Conservation (phyloP, 2,329 filamentous ascomycete species). For the Hymenoscyphus infarciens region DNA sequence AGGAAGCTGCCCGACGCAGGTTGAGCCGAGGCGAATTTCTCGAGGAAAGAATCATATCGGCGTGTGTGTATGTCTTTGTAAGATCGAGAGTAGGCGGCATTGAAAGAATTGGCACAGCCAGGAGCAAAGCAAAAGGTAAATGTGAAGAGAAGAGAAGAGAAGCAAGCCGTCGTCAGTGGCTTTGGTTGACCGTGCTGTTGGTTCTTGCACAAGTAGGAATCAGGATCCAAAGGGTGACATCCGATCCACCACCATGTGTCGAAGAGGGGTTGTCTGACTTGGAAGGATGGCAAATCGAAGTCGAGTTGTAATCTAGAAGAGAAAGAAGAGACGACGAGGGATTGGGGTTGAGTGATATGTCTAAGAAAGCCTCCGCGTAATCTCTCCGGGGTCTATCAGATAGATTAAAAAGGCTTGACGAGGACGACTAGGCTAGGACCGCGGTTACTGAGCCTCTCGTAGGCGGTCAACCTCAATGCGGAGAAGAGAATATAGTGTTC, state of each 20-base stretch:
- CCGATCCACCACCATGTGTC: constrained; percentile 9
- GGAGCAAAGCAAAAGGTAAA: constrained; percentile 24
- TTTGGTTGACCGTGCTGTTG: constrained; percentile 12
- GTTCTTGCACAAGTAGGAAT: constrained; percentile 28
- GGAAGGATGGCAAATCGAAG: background rate
- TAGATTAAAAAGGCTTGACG: constrained; percentile 5
- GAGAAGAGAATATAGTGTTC: background rate
- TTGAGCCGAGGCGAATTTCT: constrained; percentile 49
- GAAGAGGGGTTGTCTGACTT: constrained; percentile 6
- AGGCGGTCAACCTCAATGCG: background rate
- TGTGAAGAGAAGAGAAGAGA: constrained; percentile 17
- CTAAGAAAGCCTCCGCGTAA: background rate
- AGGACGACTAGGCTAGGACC: background rate
- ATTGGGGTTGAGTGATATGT: background rate
- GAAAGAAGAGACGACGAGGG: constrained; percentile 1
- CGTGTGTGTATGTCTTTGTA: constrained; percentile 38
- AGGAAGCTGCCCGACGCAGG: constrained; percentile 56
- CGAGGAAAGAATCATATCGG: constrained; percentile 37
- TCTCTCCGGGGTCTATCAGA: background rate
- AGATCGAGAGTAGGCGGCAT: constrained; percentile 29
- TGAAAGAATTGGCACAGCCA: constrained; percentile 33
- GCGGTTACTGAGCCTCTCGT: no score
- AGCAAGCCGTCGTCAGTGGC: constrained; percentile 5
- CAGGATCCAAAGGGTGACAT: constrained; percentile 22
- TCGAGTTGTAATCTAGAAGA: background rate